These are phyloP conservation scores for Schwanniomyces etchellsii DNA, from an alignment of 1,139 yeast genomes.

Conservation along the genomic window DNA sequence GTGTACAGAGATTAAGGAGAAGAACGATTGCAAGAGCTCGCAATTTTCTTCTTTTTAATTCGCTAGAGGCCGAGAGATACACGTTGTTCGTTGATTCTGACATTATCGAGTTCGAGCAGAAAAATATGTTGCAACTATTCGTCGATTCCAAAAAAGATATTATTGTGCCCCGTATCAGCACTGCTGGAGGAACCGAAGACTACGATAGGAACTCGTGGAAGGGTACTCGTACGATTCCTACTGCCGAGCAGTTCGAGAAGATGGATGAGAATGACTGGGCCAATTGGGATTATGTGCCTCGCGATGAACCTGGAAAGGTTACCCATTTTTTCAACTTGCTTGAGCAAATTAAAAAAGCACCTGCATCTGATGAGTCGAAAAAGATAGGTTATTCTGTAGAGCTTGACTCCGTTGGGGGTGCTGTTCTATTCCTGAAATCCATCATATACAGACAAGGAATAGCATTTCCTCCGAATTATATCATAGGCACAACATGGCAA, in stretches of 20 bases:
- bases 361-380: slow-evolving; percentile 11
- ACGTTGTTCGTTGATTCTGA: slow-evolving; percentile 45
- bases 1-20: slow-evolving; percentile 26
- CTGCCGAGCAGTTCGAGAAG: slow-evolving; percentile 21
- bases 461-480: slow-evolving; percentile 39
- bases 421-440: slow-evolving; percentile 37
- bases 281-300: slow-evolving; percentile 32
- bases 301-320: slow-evolving; percentile 25
- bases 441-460: slow-evolving; percentile 40
- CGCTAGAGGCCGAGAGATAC: slow-evolving; percentile 25
- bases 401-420: slow-evolving; percentile 48
- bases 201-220: slow-evolving; percentile 46
- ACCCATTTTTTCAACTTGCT: slow-evolving; percentile 25
- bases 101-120: slow-evolving; percentile 22
- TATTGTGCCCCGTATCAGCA: slow-evolving; percentile 33
- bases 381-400: slow-evolving; percentile 16
- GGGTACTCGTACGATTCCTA: slow-evolving; percentile 37
- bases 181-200: slow-evolving; percentile 18
- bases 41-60: slow-evolving; percentile 27
- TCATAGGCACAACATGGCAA: slow-evolving; percentile 45
- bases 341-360: slow-evolving; percentile 9
- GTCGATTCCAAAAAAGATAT: slow-evolving; percentile 32
- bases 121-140: slow-evolving; percentile 24
- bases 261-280: slow-evolving; percentile 30
- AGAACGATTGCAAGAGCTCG: slow-evolving; percentile 30